These are phyloP conservation scores for Cytospora schulzeri DNA, from an alignment of 2,329 filamentous ascomycete species.

Conservation along the genomic window DNA sequence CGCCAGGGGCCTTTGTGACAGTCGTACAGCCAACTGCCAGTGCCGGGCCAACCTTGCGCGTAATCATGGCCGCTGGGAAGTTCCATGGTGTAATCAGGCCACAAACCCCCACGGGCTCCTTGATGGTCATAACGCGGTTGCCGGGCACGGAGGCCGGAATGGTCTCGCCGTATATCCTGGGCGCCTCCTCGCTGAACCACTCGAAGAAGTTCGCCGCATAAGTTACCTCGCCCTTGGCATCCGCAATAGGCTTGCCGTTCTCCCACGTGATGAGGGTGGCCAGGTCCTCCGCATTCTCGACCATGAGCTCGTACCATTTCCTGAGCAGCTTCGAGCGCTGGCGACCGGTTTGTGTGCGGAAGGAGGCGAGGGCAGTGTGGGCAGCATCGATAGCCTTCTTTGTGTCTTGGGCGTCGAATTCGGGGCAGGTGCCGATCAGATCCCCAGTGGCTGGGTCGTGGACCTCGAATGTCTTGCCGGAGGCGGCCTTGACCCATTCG, in stretches of 20 bases:
- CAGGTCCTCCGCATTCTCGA: constrained; percentile 78
- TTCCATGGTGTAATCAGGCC: constrained; percentile 89
- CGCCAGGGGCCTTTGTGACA: constrained; percentile 85
- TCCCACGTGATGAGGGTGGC: constrained; percentile 85
- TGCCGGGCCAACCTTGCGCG: constrained; percentile 69
- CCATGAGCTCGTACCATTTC: constrained; percentile 80
- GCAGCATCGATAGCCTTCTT: constrained; percentile 82
- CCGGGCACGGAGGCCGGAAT: constrained; percentile 70
- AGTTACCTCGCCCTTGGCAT: constrained; percentile 70
- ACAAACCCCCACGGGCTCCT: constrained; percentile 83
- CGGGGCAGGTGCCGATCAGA: constrained; percentile 80
- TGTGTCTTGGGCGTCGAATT: constrained; percentile 79
- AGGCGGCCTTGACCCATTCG: constrained; percentile 83
- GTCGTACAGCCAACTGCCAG: constrained; percentile 95
- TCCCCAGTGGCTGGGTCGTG: constrained; percentile 81
- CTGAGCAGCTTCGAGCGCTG: constrained; percentile 74
- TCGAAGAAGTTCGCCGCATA: constrained; percentile 78
- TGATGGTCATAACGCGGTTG: constrained; percentile 76
- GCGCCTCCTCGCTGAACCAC: constrained; percentile 82
- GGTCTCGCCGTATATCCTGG: constrained; percentile 71
- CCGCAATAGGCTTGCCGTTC: constrained; percentile 81
- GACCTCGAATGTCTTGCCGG: constrained; percentile 90
- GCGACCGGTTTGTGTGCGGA: constrained; percentile 71
- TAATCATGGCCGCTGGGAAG: constrained; percentile 79
- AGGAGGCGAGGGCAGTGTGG: constrained; percentile 70